Evolutionary conservation across 805 yeast species (phyloP), one percentile per base, ranked within the genome.

Genomic region (Yarrowia keelungensis): DNA sequence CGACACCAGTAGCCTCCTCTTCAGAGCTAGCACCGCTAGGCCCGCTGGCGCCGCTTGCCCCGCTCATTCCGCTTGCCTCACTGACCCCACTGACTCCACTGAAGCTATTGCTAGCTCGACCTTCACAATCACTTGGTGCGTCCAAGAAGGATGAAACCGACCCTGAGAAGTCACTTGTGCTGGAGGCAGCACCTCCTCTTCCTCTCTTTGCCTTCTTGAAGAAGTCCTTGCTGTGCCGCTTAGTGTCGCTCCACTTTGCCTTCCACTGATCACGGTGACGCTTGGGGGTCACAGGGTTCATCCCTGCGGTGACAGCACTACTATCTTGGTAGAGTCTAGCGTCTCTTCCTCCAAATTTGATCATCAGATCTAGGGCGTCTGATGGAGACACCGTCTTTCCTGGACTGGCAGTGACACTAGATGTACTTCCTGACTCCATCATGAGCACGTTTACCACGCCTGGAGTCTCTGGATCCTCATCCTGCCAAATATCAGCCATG

Each of bases 181-280:
- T 22, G 15, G 8, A 35, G 2, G 26, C 38, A 4, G 36, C 41
- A 12, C 38, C 51, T 5, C 51, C 42, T 35, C 51, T 38, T 16
- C 51, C 19, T 11, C 42, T 56, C 26, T 56, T 59, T 3, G 65
- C 45, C 14, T 35, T 59, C 16, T 45, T 45, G 38, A 59, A 59
- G 8, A 59, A 45, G 16, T 59, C 51, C 42, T 45, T 43, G 42
- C 65, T 45, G 9, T 59, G 65, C 8, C 51, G 65, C 11, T 59
- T 59, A 32, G 65, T 59, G n/a, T 59, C 65, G 3, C 35, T 32
- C 65, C 65, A 59, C 12, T 59, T 59, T 32, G 65, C 51, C 41
- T 45, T 59, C 65, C 65, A 59, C 35, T 59, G 65, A 35, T 59
- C 65, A 2, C 65, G 45, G 35, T 59, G 65, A 11, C 65, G 65